phyloP scores from a whole-genome alignment of 1,139 yeast species.

The Geotrichum histeridarum region DNA sequence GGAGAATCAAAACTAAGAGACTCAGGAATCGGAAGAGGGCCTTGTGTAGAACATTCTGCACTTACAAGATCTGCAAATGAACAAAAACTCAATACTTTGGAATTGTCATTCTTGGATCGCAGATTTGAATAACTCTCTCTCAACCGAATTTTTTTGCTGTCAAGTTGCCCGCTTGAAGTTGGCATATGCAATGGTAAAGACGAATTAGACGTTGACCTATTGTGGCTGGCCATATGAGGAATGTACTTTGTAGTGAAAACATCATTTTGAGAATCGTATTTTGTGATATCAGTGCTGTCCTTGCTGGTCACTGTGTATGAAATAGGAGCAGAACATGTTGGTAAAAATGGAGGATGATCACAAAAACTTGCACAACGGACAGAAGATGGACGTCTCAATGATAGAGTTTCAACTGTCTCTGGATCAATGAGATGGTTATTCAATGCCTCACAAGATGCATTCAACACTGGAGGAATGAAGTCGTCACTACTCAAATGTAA shows the following conservation, averaged over 20 bases:
- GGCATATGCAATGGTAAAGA: background rate
- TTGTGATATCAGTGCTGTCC: background rate
- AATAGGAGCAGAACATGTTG: background rate
- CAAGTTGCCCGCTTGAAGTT: background rate
- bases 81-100: conserved; percentile 11
- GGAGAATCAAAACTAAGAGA: no score
- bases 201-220: background rate
- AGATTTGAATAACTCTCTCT: background rate
- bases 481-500: conserved; percentile 57
- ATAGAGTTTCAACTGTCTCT: conserved; percentile 65
- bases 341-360: background rate
- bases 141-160: background rate
- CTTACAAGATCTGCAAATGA: conserved; percentile 13
- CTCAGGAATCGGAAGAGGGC: background rate
- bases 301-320: background rate
- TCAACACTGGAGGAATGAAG: conserved; percentile 76
- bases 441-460: conserved; percentile 65
- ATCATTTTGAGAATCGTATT: no score
- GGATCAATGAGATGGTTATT: conserved; percentile 53
- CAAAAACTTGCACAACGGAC: conserved; percentile 10
- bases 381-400: conserved; percentile 42
- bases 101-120: background rate
- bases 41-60: background rate
- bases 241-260: background rate
- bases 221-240: background rate